A percentile compares a stretch with the other conserved stretches of the same genome.
These are phyloP conservation scores for Aplosporella prunicola DNA, from an alignment of 2,329 filamentous ascomycete species.

Conservation along the genomic window DNA sequence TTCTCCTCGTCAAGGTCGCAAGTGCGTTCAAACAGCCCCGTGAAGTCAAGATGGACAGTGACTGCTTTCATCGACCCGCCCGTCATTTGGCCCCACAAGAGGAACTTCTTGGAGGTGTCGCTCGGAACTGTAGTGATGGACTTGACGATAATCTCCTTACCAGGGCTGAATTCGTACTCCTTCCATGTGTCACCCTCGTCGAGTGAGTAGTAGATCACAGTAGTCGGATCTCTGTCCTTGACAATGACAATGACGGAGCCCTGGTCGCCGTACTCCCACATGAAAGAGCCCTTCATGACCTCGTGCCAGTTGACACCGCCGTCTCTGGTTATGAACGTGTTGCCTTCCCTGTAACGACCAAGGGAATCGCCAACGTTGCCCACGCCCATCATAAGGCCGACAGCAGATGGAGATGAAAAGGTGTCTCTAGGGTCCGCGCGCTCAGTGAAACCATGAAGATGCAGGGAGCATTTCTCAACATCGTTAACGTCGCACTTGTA, in stretches of 20 bases:
- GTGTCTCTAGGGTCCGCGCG: slow-evolving; percentile 71
- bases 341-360: slow-evolving; percentile 57
- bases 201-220: slow-evolving; percentile 57
- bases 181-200: slow-evolving; percentile 77
- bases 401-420: slow-evolving; percentile 77
- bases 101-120: slow-evolving; percentile 81
- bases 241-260: slow-evolving; percentile 88
- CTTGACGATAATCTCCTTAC: slow-evolving; percentile 57
- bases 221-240: slow-evolving; percentile 32
- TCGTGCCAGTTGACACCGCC: slow-evolving; percentile 83
- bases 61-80: slow-evolving; percentile 43
- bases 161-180: slow-evolving; percentile 61
- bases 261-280: slow-evolving; percentile 93
- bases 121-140: slow-evolving; percentile 84
- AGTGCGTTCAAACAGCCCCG: slow-evolving; percentile 60
- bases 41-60: slow-evolving; percentile 82
- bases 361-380: slow-evolving; percentile 80
- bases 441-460: slow-evolving; percentile 94
- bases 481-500: slow-evolving; percentile 58
- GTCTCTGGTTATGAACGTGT: slow-evolving; percentile 86
- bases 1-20: slow-evolving; percentile 60
- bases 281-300: slow-evolving; percentile 78
- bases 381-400: slow-evolving; percentile 82
- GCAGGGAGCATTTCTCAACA: slow-evolving; percentile 64
- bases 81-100: slow-evolving; percentile 66